Percentiles rank a stretch among this genome's conserved stretches.
These are phyloP conservation scores for Triangularia setosa DNA, from an alignment of 2,329 filamentous ascomycete genomes.

Conservation along the genomic window DNA sequence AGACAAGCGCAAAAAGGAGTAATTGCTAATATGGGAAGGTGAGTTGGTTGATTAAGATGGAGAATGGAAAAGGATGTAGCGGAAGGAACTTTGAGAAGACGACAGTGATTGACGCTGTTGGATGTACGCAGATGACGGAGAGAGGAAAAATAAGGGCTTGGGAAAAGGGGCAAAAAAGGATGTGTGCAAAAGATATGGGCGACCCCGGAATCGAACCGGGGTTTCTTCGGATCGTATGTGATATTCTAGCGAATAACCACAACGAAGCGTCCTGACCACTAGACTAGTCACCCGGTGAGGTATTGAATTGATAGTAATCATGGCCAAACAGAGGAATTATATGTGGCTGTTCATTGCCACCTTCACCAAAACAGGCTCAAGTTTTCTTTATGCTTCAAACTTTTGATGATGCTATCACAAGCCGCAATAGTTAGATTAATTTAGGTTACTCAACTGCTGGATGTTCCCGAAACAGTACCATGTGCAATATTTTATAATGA, in stretches of 20 bases:
- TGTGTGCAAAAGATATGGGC: neutral
- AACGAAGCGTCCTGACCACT: constrained; percentile 5
- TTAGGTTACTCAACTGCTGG: neutral
- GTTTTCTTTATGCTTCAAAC: neutral
- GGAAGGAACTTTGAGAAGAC: neutral
- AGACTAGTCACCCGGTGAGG: constrained; percentile 6
- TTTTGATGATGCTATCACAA: neutral
- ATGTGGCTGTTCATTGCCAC: neutral
- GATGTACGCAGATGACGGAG: neutral
- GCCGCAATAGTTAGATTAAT: neutral
- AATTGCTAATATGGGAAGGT: neutral
- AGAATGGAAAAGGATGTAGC: neutral
- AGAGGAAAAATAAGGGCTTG: neutral
- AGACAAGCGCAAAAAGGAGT: neutral
- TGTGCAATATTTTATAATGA: constrained; percentile 1
- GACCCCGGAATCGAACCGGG: constrained; percentile 9
- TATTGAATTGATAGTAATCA: neutral
- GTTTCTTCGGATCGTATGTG: constrained; percentile 10
- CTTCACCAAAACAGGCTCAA: neutral
- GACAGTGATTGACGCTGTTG: neutral
- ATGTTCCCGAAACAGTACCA: neutral
- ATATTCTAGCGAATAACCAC: neutral
- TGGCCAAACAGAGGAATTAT: neutral
- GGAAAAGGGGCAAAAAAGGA: neutral
- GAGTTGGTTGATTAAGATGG: neutral